A percentile compares a stretch with the other conserved stretches of the same genome.
Conservation (phyloP, 768 basidiomycete species). For the Leccinum fibrillosum region DNA sequence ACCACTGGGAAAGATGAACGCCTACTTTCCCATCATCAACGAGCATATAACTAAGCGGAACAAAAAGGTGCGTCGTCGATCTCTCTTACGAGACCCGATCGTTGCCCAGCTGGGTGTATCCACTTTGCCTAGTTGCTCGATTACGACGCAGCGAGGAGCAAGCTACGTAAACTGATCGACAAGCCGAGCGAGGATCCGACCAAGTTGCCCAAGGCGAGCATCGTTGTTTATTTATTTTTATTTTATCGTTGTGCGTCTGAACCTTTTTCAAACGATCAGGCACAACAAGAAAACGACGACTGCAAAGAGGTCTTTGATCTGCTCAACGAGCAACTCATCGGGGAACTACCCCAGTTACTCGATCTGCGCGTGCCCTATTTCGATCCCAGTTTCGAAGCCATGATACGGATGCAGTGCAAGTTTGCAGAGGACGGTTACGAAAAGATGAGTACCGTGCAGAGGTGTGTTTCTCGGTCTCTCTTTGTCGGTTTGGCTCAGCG, state of each 20-base stretch:
- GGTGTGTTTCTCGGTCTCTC: slow-evolving; percentile 38
- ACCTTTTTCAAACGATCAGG: slow-evolving; percentile 33
- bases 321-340: slow-evolving; percentile 88
- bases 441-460: slow-evolving; percentile 91
- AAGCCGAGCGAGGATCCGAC: slow-evolving; percentile 93
- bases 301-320: slow-evolving; percentile 91
- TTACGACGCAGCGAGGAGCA: slow-evolving; percentile 91
- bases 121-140: slow-evolving; percentile 69
- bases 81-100: no score
- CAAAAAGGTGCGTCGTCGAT: slow-evolving; percentile 72
- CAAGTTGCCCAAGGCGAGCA: slow-evolving; percentile 73
- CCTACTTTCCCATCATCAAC: slow-evolving; percentile 91
- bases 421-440: slow-evolving; percentile 99
- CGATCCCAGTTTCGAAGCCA: slow-evolving; percentile 97
- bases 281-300: slow-evolving; percentile 95
- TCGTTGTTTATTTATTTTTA: background rate
- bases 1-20: slow-evolving; percentile 94
- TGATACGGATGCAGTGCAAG: slow-evolving; percentile 97
- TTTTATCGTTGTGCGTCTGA: background rate
- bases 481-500: background rate
- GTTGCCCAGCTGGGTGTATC: background rate
- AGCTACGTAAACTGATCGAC: slow-evolving; percentile 82
- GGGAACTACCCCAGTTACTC: slow-evolving; percentile 87
- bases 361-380: slow-evolving; percentile 97
- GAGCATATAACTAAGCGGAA: slow-evolving; percentile 92